Base-by-base conservation (phyloP, 306 rosid species). In the Psophocarpus tetragonolobus region DNA sequence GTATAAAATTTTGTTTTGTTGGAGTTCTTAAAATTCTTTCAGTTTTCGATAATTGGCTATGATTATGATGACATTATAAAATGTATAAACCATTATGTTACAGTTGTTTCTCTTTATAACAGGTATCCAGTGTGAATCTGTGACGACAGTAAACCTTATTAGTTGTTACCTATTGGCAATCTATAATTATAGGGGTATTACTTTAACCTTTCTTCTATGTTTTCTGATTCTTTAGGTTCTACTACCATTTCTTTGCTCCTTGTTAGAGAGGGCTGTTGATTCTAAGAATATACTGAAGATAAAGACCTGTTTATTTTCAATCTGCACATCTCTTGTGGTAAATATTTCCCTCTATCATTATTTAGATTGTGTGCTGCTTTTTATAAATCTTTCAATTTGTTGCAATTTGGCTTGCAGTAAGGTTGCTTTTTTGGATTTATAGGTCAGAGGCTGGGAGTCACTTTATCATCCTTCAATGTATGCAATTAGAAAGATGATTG, bases 301-400 rank as follows among this genome's bases (percentile, higher is more conserved):
- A 78, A 92, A 90, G 85, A 70, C 97, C 76, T 89, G 92, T 68
- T 85, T 94, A 80, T 91, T 90, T 83, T 87, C 97, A 68, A 73
- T 89, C 60, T 94, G 97, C 86, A 90, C 98, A 48, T 89, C 95
- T 58, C 93, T 92, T 42, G 83, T 77, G 98, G 97, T 92, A 90
- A 90, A 23, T 78, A 23, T 51, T 53, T 21, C 57, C 47, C 30
- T 24, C 29, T 6, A 5, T 73, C 61, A 73, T 15, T 41, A 68
- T 76, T 76, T 81, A 10, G 39, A 48, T 67, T 53, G 27, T 44
- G 56, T 62, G 45, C 42, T 81, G 65, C 71, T 61, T 64, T 56
- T 71, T 41, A 35, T 32, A 75, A 4, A 56, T 65, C 66, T 80
- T 63, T 56, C 44, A 42, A 78, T 79, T 35, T 60, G 20, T 78